Conservation (phyloP, 139 green algal species). For the Picochlorum sp. region DNA sequence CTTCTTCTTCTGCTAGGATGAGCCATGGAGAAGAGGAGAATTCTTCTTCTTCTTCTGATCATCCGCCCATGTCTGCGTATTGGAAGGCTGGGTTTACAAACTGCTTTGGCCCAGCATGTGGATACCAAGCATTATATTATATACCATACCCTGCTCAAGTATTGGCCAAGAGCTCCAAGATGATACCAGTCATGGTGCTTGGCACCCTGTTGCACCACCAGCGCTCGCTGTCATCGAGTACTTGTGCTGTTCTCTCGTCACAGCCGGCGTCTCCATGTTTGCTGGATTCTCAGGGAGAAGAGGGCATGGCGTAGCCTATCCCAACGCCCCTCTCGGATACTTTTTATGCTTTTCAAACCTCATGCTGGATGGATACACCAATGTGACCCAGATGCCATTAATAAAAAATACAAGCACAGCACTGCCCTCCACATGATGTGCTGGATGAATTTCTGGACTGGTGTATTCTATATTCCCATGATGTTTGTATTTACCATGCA, state of each 20-base stretch:
- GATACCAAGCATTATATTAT: constrained; percentile 86
- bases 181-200: constrained; percentile 94
- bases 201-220: constrained; percentile 76
- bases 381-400: constrained; percentile 69
- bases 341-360: constrained; percentile 86
- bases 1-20: no score
- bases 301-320: constrained; percentile 48
- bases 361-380: constrained; percentile 65
- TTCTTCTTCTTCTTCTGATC: no score
- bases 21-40: no score
- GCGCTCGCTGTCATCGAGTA: constrained; percentile 77
- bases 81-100: constrained; percentile 77
- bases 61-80: constrained; percentile 56
- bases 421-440: constrained; percentile 87
- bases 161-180: constrained; percentile 95
- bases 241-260: constrained; percentile 72
- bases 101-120: constrained; percentile 77
- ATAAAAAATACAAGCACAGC: constrained; percentile 44
- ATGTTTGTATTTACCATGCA: constrained; percentile 51
- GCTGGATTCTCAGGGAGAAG: constrained; percentile 16
- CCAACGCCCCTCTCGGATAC: constrained; percentile 86
- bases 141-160: constrained; percentile 92
- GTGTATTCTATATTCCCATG: constrained; percentile 77
- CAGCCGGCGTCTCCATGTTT: constrained; percentile 19
- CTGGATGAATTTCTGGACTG: constrained; percentile 96